Conservation (phyloP, 2,329 filamentous ascomycete genomes). For the Alternaria atra region DNA sequence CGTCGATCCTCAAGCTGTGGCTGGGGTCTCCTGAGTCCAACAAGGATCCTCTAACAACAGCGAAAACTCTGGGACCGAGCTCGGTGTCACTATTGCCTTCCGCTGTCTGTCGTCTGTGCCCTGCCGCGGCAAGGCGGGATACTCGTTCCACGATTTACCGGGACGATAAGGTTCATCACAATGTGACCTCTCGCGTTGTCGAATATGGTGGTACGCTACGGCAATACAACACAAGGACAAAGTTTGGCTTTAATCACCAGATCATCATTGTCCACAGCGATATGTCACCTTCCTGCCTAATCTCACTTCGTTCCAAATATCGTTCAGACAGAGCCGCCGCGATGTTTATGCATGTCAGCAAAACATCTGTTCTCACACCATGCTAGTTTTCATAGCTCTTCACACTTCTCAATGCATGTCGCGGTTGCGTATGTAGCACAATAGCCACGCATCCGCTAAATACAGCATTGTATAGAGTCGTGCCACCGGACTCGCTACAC, state of each 20-base stretch:
- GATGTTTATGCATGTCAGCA: background rate
- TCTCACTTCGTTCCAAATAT: background rate
- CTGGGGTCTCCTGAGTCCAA: background rate
- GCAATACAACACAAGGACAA: background rate
- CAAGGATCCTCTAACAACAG: background rate
- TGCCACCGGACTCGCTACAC: conserved; percentile 2
- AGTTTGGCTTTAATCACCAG: background rate
- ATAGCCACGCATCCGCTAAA: conserved; percentile 26
- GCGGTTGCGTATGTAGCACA: conserved; percentile 25
- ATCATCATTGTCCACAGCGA: background rate
- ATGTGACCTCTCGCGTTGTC: background rate
- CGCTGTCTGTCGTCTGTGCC: conserved; percentile 3
- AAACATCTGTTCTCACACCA: background rate
- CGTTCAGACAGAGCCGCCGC: background rate
- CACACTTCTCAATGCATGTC: background rate
- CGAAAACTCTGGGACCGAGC: background rate
- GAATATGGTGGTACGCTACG: background rate
- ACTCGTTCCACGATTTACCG: background rate
- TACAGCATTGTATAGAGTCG: conserved; percentile 2
- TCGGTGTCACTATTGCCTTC: background rate
- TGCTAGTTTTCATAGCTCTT: background rate
- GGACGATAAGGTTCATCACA: background rate
- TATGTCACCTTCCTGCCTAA: background rate
- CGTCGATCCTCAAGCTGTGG: background rate
- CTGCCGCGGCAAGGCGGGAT: conserved; percentile 3